A percentile compares a stretch with the other conserved stretches of the same genome.
phyloP scores from a whole-genome alignment of 495 filamentous ascomycete species.

The Podospora fimiseda region DNA sequence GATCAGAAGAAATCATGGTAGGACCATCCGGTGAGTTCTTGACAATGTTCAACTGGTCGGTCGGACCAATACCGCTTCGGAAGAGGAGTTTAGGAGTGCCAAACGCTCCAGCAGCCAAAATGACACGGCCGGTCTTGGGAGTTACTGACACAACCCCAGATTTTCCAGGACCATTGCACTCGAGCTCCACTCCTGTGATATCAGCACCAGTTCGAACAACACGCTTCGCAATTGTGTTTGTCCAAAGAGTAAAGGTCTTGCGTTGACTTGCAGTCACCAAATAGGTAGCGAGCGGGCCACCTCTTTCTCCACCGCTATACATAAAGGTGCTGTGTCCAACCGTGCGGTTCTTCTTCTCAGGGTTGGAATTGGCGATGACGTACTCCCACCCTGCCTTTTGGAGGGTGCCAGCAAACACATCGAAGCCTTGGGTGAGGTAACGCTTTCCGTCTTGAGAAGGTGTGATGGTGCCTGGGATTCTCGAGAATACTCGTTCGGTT shows the following conservation, averaged over 20 bases:
- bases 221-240: constrained; percentile 56
- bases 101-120: constrained; percentile 61
- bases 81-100: constrained; percentile 61
- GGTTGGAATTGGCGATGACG: constrained; percentile 51
- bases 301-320: constrained; percentile 56
- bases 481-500: constrained; percentile 52
- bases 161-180: constrained; percentile 48
- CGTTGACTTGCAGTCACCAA: constrained; percentile 52
- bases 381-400: constrained; percentile 52
- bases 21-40: constrained; percentile 47
- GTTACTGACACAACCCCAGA: constrained; percentile 53
- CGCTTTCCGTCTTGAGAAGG: constrained; percentile 59
- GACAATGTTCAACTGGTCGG: constrained; percentile 50
- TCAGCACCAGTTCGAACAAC: constrained; percentile 52
- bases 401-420: constrained; percentile 50
- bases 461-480: constrained; percentile 61
- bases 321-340: constrained; percentile 60
- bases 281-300: constrained; percentile 66
- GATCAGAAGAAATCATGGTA: constrained; percentile 37
- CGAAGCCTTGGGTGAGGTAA: constrained; percentile 59
- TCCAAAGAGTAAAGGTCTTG: constrained; percentile 57
- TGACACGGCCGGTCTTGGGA: constrained; percentile 53
- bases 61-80: constrained; percentile 54
- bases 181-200: constrained; percentile 59
- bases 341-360: constrained; percentile 58